Evolutionary conservation across 352 stramenopile genomes (phyloP).

Genomic region (Phytophthora sp.): DNA sequence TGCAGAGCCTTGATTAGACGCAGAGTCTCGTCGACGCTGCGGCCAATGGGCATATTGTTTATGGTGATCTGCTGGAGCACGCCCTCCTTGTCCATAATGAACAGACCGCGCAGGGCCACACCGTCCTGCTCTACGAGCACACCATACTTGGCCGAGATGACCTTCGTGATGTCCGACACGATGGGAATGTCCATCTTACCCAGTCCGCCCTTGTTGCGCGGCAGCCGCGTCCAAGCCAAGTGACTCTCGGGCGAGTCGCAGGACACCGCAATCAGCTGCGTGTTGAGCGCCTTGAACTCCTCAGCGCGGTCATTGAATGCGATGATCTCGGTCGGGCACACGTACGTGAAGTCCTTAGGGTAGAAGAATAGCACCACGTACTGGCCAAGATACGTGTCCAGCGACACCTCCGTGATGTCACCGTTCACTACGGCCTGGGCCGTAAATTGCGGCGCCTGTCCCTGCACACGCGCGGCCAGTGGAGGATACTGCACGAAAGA

Average conservation of each 20-base stretch:
- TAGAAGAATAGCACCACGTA: slow-evolving; percentile 94
- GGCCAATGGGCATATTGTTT: slow-evolving; percentile 93
- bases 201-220: slow-evolving; percentile 91
- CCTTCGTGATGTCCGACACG: slow-evolving; percentile 93
- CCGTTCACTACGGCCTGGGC: slow-evolving; percentile 78
- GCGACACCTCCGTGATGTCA: slow-evolving; percentile 84
- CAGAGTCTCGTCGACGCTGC: slow-evolving; percentile 93
- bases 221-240: slow-evolving; percentile 88
- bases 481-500: slow-evolving; percentile 84
- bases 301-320: slow-evolving; percentile 87
- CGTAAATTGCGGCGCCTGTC: slow-evolving; percentile 75
- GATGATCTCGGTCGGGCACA: slow-evolving; percentile 93
- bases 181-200: slow-evolving; percentile 94
- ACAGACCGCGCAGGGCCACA: slow-evolving; percentile 90
- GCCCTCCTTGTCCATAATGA: slow-evolving; percentile 93
- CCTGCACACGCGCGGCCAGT: slow-evolving; percentile 60
- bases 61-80: slow-evolving; percentile 89
- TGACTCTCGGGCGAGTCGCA: slow-evolving; percentile 92
- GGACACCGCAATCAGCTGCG: slow-evolving; percentile 89
- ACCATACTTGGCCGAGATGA: slow-evolving; percentile 91
- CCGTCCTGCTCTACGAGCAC: slow-evolving; percentile 88
- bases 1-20: slow-evolving; percentile 93
- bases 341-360: slow-evolving; percentile 92
- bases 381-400: slow-evolving; percentile 87
- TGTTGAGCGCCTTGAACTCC: slow-evolving; percentile 87